phyloP scores from a whole-genome alignment of 305 asterid species.

The Solanum hybrid region DNA sequence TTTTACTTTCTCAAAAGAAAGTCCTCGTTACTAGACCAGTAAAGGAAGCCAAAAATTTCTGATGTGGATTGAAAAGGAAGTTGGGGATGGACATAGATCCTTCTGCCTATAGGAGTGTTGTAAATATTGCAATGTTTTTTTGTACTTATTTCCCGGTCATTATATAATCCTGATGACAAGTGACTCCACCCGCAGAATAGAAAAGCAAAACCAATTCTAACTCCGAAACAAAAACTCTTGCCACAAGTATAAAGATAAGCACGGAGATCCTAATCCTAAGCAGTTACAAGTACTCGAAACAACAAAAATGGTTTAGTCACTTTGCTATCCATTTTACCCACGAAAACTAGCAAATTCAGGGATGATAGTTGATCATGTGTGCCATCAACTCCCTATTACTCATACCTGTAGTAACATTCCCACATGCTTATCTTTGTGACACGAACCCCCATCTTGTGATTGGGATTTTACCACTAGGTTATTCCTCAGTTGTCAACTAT shows the following conservation, averaged over 20 bases:
- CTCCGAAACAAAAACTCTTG: neutral
- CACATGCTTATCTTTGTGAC: neutral
- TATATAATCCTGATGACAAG: neutral
- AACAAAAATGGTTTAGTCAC: neutral
- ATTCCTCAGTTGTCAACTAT: neutral
- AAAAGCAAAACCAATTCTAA: neutral
- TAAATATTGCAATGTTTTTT: neutral
- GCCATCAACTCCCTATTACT: neutral
- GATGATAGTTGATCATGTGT: neutral
- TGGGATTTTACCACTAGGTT: neutral
- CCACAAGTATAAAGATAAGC: neutral
- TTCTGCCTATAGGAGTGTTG: neutral
- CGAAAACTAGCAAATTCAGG: neutral
- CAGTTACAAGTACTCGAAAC: neutral
- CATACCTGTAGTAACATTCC: neutral
- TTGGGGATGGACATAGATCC: neutral
- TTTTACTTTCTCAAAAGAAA: neutral
- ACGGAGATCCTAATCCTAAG: neutral
- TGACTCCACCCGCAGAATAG: neutral
- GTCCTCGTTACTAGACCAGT: neutral
- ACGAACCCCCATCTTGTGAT: neutral
- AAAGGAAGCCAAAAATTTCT: neutral
- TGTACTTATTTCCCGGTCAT: neutral
- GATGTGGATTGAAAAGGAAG: neutral
- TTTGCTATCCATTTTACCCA: neutral